Percentiles rank a stretch among this genome's conserved stretches.
Conservation (phyloP, 176 grass and related monocot species). For the Miscanthus lutarioriparius region DNA sequence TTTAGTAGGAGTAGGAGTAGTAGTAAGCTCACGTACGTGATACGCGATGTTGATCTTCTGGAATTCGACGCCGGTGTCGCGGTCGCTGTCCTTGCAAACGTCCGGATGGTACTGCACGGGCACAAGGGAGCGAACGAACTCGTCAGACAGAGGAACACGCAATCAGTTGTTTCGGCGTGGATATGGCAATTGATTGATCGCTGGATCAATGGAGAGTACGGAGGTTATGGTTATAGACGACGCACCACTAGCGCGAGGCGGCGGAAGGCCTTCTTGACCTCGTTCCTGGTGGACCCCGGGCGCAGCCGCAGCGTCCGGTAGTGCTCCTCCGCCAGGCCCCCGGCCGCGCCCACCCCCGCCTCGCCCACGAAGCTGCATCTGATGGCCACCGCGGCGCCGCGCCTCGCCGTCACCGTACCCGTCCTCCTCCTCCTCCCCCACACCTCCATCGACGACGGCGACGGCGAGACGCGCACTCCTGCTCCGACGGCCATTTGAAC, state of each 20-base stretch:
- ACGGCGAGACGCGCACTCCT: background rate
- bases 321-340: too few species aligned
- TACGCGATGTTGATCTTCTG: conserved; percentile 50
- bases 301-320: conserved; percentile 37
- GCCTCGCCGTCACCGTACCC: background rate
- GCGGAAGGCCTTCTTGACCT: conserved; percentile 67
- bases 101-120: conserved; percentile 45
- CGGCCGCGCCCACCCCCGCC: too few species aligned
- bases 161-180: too few species aligned
- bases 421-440: too few species aligned
- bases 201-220: too few species aligned
- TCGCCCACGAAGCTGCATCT: too few species aligned
- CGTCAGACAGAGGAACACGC: too few species aligned
- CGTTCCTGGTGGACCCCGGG: conserved; percentile 42
- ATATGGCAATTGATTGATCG: too few species aligned
- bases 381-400: too few species aligned
- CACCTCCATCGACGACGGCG: conserved; percentile 10
- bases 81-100: conserved; percentile 5
- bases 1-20: background rate
- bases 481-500: conserved; percentile 1
- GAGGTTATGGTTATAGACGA: too few species aligned
- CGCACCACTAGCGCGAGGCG: conserved; percentile 26
- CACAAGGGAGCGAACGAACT: background rate
- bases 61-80: background rate
- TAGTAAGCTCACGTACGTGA: conserved; percentile 14